Evolutionary conservation across 352 stramenopile species (phyloP), one percentile per base, ranked within the genome.

Genomic region (Phytophthora boehmeriae): DNA sequence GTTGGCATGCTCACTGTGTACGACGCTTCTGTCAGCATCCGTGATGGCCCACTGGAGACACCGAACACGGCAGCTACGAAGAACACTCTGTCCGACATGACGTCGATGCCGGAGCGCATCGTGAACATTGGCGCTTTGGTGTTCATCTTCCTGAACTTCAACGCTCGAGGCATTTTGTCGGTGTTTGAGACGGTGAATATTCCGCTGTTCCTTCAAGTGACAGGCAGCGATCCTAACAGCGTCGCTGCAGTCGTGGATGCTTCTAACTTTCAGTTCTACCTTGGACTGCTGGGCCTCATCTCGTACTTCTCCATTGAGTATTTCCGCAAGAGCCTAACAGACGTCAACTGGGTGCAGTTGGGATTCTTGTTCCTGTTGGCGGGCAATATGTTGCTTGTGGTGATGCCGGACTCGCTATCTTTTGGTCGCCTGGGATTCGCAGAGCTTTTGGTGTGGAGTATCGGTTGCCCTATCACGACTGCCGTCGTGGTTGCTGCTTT

Each of bases 181-280:
- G 84, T 93, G 2, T 93, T 93, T 46, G 85, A 93, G 68, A 93
- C 85, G 3, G 82, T 92, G 30, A 92, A 92, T 60, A 90, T 94
- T n/a, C 83, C 85, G 34, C 47, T 94, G 1, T 92, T 91, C 47
- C 61, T 94, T 30, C 59, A 86, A 53, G 80, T 88, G 25, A 91
- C 80, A 23, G 76, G 78, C 16, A 80, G 79, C 46, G 80, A 88
- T 17, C 81, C 83, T 0, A 54, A 71, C 14, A 88, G 75, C 49
- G 68, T 78, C 13, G 61, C 48, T 9, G 71, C 83, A 6, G 80
- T 94, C 19, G 69, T 89, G 20, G 66, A 73, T n/a, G 83, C 85
- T 1, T 92, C 85, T 45, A 90, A 89, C 46, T 94, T 92, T 57
- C 85, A 94, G 67, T 92, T 94, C 44, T 89, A 92, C 50, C 51